Percentiles rank a stretch among this genome's conserved stretches.
Evolutionary conservation across 2,329 filamentous ascomycete species (phyloP).

Genomic region (Dothideomycetes sp.): DNA sequence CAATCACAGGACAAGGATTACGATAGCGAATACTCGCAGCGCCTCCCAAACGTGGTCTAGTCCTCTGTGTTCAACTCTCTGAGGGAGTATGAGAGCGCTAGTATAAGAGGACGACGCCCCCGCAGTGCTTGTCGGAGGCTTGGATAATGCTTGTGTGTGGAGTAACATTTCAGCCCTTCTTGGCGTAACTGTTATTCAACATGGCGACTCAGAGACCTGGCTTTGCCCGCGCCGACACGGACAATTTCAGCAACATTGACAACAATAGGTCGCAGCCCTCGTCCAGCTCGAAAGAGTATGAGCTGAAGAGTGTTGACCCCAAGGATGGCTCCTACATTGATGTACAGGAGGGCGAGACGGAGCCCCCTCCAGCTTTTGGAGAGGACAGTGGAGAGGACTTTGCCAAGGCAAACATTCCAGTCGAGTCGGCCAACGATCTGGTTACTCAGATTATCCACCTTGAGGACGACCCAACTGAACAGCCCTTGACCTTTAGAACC

Average conservation of each 20-base stretch:
- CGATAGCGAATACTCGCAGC: too few relatives aligned
- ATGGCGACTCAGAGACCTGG: conserved; percentile 9
- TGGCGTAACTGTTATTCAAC: too few relatives aligned
- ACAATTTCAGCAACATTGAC: conserved; percentile 1
- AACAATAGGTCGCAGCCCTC: conserved; percentile 2
- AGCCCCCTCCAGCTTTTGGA: background rate
- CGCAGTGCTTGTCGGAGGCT: too few relatives aligned
- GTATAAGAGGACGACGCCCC: too few relatives aligned
- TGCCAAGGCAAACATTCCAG: conserved; percentile 7
- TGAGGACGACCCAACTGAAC: conserved; percentile 26
- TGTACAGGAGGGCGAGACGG: conserved; percentile 1
- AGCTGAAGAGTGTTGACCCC: conserved; percentile 3
- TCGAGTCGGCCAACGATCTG: conserved; percentile 19
- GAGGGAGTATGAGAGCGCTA: too few relatives aligned
- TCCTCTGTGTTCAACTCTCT: too few relatives aligned
- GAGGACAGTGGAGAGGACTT: conserved; percentile 7
- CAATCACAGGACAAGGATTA: too few relatives aligned
- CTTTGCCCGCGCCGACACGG: conserved; percentile 8
- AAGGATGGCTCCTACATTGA: conserved; percentile 1
- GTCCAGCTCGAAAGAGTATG: conserved; percentile 2
- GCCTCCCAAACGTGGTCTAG: too few relatives aligned
- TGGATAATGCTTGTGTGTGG: too few relatives aligned
- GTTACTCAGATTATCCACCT: conserved; percentile 24
- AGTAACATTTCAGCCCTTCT: too few relatives aligned
- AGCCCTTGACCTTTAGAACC: conserved; percentile 28